phyloP scores from a whole-genome alignment of 305 asterid species.

The Salvia sclarea region DNA sequence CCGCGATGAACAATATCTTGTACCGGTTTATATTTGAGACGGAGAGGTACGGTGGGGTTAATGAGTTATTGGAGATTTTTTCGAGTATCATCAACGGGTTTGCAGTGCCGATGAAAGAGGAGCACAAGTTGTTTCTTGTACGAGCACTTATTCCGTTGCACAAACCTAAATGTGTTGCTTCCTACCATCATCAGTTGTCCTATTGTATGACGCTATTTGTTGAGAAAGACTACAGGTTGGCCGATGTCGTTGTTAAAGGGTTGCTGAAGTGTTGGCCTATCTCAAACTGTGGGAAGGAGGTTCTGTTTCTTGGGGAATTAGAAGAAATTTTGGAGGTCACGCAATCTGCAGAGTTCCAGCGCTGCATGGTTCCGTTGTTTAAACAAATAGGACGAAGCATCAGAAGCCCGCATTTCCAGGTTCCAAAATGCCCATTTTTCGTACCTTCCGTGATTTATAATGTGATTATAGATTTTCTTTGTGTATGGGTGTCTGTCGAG shows the following conservation, averaged over 20 bases:
- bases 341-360: conserved; percentile 71
- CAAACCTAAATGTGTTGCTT: conserved; percentile 59
- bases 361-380: conserved; percentile 84
- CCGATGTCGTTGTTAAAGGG: conserved; percentile 68
- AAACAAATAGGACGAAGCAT: conserved; percentile 76
- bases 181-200: conserved; percentile 77
- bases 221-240: conserved; percentile 85
- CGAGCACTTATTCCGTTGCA: conserved; percentile 83
- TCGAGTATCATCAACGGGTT: conserved; percentile 86
- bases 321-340: conserved; percentile 85
- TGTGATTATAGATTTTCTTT: neutral
- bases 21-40: conserved; percentile 77
- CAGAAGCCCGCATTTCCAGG: conserved; percentile 93
- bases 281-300: conserved; percentile 83
- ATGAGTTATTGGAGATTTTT: conserved; percentile 78
- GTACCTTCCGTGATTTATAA: conserved; percentile 15
- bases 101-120: conserved; percentile 91
- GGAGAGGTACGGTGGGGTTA: conserved; percentile 69
- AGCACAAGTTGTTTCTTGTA: conserved; percentile 82
- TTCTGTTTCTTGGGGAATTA: conserved; percentile 78
- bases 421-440: conserved; percentile 32
- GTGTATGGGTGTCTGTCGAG: neutral
- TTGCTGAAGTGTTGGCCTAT: conserved; percentile 86
- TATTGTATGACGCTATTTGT: conserved; percentile 74
- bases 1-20: conserved; percentile 64